Percentiles rank a stretch among this genome's conserved stretches.
These are phyloP conservation scores for Zymoseptoria tritici DNA, from an alignment of 2,329 filamentous ascomycete species.

Conservation along the genomic window DNA sequence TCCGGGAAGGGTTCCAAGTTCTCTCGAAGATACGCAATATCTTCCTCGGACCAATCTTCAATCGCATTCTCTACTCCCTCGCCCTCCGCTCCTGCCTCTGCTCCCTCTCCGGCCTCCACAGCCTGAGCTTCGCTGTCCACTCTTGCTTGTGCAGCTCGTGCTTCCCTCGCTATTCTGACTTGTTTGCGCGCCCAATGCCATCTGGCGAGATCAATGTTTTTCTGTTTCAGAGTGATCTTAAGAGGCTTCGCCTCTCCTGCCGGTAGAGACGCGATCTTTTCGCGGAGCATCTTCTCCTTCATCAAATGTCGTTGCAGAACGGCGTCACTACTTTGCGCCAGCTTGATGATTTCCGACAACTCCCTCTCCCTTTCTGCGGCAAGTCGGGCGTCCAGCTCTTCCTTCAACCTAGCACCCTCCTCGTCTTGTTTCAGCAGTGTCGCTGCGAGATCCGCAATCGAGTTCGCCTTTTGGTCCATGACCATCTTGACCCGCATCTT, in stretches of 20 bases:
- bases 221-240: not conserved
- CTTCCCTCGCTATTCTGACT: not conserved
- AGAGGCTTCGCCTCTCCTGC: not conserved
- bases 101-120: not conserved
- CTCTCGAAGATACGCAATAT: conserved; percentile 1
- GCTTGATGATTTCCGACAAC: conserved; percentile 15
- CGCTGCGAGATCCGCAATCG: conserved; percentile 52
- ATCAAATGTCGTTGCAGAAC: not conserved
- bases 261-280: not conserved
- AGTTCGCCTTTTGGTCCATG: conserved; percentile 60
- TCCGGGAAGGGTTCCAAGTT: not conserved
- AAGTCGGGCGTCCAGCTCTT: conserved; percentile 11
- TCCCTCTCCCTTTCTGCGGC: conserved; percentile 9
- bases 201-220: not conserved
- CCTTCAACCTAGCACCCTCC: conserved; percentile 22
- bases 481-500: conserved; percentile 48
- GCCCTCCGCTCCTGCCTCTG: not conserved
- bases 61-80: not conserved
- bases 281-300: not conserved
- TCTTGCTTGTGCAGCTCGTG: not conserved
- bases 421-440: conserved; percentile 46
- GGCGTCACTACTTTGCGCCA: conserved; percentile 5
- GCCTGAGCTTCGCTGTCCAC: not conserved
- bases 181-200: not conserved
- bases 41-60: conserved; percentile 5